Percentiles rank a stretch among this genome's conserved stretches.
Evolutionary conservation across 345 rosid species (phyloP).

Genomic region (Lepidium sativum): DNA sequence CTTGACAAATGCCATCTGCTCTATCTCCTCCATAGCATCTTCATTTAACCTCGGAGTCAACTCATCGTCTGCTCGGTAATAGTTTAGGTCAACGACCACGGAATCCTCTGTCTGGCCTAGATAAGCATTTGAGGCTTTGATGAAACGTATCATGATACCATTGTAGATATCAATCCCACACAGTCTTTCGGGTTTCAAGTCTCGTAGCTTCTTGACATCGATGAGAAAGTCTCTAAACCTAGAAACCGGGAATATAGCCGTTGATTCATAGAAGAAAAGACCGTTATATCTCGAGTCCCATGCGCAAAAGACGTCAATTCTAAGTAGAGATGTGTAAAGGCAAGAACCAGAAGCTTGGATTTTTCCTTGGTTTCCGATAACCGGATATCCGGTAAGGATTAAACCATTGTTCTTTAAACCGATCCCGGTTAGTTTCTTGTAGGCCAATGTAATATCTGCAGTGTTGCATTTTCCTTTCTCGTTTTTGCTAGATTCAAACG

Average conservation of each 20-base stretch:
- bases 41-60: constrained; percentile 61
- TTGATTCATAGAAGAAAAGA: constrained; percentile 68
- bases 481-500: constrained; percentile 37
- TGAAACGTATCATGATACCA: constrained; percentile 63
- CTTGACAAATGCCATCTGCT: constrained; percentile 80
- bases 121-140: constrained; percentile 64
- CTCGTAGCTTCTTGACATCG: constrained; percentile 59
- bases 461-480: constrained; percentile 48
- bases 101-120: constrained; percentile 83
- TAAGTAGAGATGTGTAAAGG: constrained; percentile 42
- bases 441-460: constrained; percentile 43
- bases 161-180: constrained; percentile 69
- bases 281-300: constrained; percentile 82
- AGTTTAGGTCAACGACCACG: constrained; percentile 66
- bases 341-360: constrained; percentile 85
- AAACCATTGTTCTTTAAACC: constrained; percentile 62
- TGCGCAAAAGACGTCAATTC: constrained; percentile 43
- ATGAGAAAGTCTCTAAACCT: constrained; percentile 44
- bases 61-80: constrained; percentile 52
- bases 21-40: constrained; percentile 79
- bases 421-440: constrained; percentile 53
- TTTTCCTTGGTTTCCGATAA: constrained; percentile 77
- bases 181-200: constrained; percentile 44
- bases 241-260: constrained; percentile 49
- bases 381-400: constrained; percentile 69